Conservation (phyloP, 179 eudicot species). For the Amaranthus tricolor region DNA sequence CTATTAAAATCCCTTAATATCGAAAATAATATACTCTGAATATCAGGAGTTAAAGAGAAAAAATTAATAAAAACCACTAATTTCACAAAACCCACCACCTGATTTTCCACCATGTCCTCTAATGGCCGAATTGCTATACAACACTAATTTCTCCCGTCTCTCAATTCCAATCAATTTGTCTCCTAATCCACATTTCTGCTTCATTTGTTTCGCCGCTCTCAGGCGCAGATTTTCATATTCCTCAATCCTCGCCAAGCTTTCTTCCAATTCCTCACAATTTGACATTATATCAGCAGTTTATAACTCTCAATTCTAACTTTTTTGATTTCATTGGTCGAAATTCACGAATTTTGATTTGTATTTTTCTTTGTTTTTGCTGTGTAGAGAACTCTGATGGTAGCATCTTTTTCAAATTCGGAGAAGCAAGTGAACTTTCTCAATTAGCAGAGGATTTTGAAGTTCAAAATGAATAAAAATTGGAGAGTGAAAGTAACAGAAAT, state of each 20-base stretch:
- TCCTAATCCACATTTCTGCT: conserved; percentile 6
- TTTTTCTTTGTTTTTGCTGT: conserved; percentile 21
- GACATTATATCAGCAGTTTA: conserved; percentile 29
- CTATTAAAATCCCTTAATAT: too few relatives aligned
- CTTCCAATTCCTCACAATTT: conserved; percentile 17
- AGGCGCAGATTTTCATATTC: conserved; percentile 10
- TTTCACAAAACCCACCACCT: too few relatives aligned
- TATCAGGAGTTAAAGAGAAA: too few relatives aligned
- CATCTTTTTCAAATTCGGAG: conserved; percentile 56
- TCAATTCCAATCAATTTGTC: conserved; percentile 15
- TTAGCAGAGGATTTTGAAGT: conserved; percentile 6
- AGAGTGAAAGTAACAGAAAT: background rate
- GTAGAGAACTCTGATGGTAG: conserved; percentile 64
- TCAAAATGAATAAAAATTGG: conserved; percentile 4
- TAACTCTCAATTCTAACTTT: background rate
- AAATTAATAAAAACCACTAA: too few relatives aligned
- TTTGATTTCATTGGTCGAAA: background rate
- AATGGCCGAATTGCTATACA: conserved; percentile 32
- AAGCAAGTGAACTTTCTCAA: conserved; percentile 32
- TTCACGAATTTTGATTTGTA: conserved; percentile 5
- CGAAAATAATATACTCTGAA: too few relatives aligned
- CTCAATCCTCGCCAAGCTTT: conserved; percentile 13
- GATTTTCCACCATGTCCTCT: conserved; percentile 11
- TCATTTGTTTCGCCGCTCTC: conserved; percentile 20
- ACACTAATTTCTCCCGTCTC: conserved; percentile 8